phyloP scores from a whole-genome alignment of 129 eudicot species.

The Chrysanthemum makinoi region DNA sequence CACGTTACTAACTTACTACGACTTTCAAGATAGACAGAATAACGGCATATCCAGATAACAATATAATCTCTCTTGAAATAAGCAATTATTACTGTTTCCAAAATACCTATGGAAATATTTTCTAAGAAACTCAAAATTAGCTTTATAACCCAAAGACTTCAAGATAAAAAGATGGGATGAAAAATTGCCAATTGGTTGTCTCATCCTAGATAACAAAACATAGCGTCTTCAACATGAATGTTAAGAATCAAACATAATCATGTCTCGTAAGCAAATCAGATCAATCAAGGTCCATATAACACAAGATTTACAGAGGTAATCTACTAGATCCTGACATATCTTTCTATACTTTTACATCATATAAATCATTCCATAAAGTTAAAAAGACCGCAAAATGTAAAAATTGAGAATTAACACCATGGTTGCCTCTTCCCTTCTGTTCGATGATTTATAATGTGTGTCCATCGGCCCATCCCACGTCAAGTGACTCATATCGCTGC shows the following conservation, averaged over 20 bases:
- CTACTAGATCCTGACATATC: slow-evolving; percentile 23
- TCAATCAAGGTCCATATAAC: slow-evolving; percentile 24
- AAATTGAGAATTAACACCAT: slow-evolving; percentile 16
- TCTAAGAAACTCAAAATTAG: too few relatives aligned
- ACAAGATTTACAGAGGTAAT: slow-evolving; percentile 37
- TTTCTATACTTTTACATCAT: slow-evolving; percentile 22
- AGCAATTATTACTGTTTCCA: too few relatives aligned
- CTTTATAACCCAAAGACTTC: too few relatives aligned
- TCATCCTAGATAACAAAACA: not conserved
- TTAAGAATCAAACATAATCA: slow-evolving; percentile 6
- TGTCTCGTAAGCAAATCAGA: slow-evolving; percentile 19
- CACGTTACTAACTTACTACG: too few relatives aligned
- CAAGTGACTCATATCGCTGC: slow-evolving; percentile 58
- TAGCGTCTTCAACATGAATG: slow-evolving; percentile 5
- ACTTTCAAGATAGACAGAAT: too few relatives aligned
- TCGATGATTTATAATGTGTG: slow-evolving; percentile 11
- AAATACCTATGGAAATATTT: too few relatives aligned
- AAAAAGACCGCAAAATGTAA: slow-evolving; percentile 16
- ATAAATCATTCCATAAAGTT: slow-evolving; percentile 17
- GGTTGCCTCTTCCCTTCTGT: not conserved
- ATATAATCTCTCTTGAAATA: too few relatives aligned
- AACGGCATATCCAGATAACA: too few relatives aligned
- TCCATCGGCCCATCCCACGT: not conserved
- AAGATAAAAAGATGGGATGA: too few relatives aligned
- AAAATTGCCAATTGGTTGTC: too few relatives aligned